Conservation (phyloP, 129 eudicot genomes). For the Escallonia rubra region DNA sequence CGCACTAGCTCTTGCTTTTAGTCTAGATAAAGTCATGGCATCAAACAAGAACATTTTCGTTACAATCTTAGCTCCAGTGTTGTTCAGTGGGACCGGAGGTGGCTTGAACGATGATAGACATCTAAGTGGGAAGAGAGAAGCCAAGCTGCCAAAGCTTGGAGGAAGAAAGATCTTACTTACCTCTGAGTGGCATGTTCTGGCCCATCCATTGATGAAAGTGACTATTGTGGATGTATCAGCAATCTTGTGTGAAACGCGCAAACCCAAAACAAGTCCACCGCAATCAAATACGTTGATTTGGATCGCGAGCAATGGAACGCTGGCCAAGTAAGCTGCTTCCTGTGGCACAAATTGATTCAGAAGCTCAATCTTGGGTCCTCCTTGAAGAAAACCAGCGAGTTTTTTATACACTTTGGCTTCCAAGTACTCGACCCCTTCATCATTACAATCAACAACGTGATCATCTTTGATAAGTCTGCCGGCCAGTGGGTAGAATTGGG, state of each 20-base stretch:
- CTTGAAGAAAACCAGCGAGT: slow-evolving; percentile 4
- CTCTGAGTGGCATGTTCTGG: neutral
- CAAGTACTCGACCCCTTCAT: slow-evolving; percentile 12
- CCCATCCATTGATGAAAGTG: slow-evolving; percentile 20
- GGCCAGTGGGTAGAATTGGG: slow-evolving; percentile 13
- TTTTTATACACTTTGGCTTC: slow-evolving; percentile 5
- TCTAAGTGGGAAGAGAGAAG: neutral
- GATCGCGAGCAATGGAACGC: neutral
- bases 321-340: neutral
- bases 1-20: neutral
- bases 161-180: neutral
- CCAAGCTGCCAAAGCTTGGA: slow-evolving; percentile 4
- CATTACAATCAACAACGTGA: slow-evolving; percentile 16
- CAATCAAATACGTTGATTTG: slow-evolving; percentile 27
- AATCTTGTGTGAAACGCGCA: slow-evolving; percentile 7
- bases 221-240: slow-evolving; percentile 9
- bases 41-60: slow-evolving; percentile 3
- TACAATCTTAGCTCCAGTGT: neutral
- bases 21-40: slow-evolving; percentile 7
- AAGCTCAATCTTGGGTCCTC: neutral
- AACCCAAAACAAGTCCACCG: slow-evolving; percentile 23
- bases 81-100: neutral
- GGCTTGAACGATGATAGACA: neutral
- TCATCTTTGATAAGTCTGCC: slow-evolving; percentile 16
- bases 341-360: neutral